These are phyloP conservation scores for Dactylorhiza incarnata DNA, from an alignment of 106 monocot species.

Conservation along the genomic window DNA sequence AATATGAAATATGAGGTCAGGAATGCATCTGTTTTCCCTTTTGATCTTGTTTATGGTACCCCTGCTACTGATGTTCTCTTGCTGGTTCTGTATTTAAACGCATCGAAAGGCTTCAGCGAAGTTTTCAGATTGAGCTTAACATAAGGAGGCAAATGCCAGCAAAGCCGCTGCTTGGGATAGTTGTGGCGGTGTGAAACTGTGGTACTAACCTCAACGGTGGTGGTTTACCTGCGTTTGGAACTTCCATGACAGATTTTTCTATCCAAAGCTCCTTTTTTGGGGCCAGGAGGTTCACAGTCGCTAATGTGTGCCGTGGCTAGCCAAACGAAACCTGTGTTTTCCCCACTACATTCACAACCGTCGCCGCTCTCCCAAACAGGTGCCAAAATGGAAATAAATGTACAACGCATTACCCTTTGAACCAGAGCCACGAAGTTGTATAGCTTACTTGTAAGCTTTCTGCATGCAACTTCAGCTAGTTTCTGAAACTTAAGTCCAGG, in stretches of 20 bases:
- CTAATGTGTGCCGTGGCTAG: too few relatives aligned
- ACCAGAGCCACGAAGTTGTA: constrained; percentile 67
- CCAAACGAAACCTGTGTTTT: too few relatives aligned
- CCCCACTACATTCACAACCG: too few relatives aligned
- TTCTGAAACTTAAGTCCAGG: constrained; percentile 73
- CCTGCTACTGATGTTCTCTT: constrained; percentile 25
- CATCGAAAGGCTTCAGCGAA: not conserved
- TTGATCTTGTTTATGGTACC: constrained; percentile 65
- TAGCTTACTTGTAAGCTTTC: constrained; percentile 56
- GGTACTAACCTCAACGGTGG: too few relatives aligned
- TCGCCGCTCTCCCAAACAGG: too few relatives aligned
- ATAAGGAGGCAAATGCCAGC: not conserved
- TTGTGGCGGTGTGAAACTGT: too few relatives aligned
- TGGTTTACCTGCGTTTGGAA: too few relatives aligned
- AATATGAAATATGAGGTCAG: constrained; percentile 84
- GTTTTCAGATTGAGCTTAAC: not conserved
- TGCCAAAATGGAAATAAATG: not conserved
- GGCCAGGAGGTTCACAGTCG: too few relatives aligned
- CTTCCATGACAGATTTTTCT: too few relatives aligned
- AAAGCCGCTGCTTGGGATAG: too few relatives aligned
- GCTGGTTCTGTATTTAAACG: constrained; percentile 44
- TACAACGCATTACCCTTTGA: constrained; percentile 41
- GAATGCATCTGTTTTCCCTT: constrained; percentile 84
- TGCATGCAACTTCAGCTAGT: constrained; percentile 78
- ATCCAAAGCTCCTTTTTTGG: too few relatives aligned